Base-by-base conservation (phyloP, 306 rosid species). In the Cotoneaster glaucophyllus region DNA sequence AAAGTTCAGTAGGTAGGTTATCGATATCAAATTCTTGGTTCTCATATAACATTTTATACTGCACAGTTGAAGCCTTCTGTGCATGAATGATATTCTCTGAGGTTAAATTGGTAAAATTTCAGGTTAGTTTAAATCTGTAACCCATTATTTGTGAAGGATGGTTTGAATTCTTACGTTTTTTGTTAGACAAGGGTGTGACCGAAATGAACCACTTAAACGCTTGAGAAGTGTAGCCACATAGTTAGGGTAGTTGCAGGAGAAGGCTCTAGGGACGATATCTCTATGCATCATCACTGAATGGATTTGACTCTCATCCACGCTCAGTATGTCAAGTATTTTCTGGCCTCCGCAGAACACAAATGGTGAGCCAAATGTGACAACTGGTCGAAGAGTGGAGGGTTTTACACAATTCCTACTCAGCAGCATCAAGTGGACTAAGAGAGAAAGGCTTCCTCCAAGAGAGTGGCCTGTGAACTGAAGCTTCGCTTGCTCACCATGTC, bases 251-350 rank as follows among this genome's bases (percentile, higher is more conserved):
- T 85, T 88, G 88, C 98, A 95, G 71, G 98, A 89, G 88, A 95
- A 95, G 67, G 97, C 97, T 76, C 98, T 89, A 1, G 98, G 98
- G 82, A 95, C 97, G 26, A 95, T 90, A 77, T 95, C 98, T 85
- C 97, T 90, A 32, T 95, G 98, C 98, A 92, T 89, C 85, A 90
- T 83, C n/a, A 92, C 91, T 25, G 89, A 81, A 64, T 83, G 96
- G 64, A 95, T 82, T 14, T 86, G 78, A 71, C 82, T 86, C 69
- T 92, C 98, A 39, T 89, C 92, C 80, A 95, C 21, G 59, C 90
- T 92, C 74, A 95, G 79, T 14, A 80, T 83, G 29, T 86, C 81
- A 1, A 95, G 89, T 59, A 95, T 58, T 65, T 76, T 86, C 34
- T 78, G 83, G 77, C 98, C 98, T 58, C 97, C 90, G 32, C 98